Base-by-base conservation (phyloP, 1,284 basidiomycete genomes). In the Gomphus bonarii region DNA sequence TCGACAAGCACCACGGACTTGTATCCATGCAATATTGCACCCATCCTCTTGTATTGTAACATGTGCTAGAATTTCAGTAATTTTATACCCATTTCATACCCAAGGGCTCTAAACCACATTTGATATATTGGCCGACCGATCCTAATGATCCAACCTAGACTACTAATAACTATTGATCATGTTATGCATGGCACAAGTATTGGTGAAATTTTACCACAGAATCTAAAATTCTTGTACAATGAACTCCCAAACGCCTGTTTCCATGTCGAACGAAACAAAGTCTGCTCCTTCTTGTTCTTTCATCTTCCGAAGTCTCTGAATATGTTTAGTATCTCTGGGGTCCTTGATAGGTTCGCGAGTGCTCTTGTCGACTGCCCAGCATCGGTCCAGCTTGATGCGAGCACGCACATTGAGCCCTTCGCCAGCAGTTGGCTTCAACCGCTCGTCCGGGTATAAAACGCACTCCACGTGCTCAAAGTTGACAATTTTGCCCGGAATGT, bases 381-480 rank as follows among this genome's bases (percentile, higher is more conserved):
- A 95, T 47, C 83, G 78, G 61, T 91, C 75, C 36, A 99, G 75
- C 53, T 81, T 78, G 64, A 99, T 84, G 59, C 79, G 77, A 20
- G 95, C 92, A 30, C 80, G 83, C 14, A 95, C 91, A 66, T 99
- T 99, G 59, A 99, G 75, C 12, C 95, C 97, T 36, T 85, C 76
- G 28, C 95, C 94, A 28, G 83, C 77, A 5, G 82, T 78, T 1
- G 90, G 88, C 66, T 93, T 92, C 38, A 63, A 55, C 60, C 73
- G 71, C 67, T 91, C 84, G 52, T 97, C 92, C 2, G 94, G 93
- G 70, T 99, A 99, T 51, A 99, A 93, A 58, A 82, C 85, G 65
- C 91, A 90, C 69, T 97, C 91, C 73, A 91, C 90, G 68, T 92
- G 85, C 59, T 93, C 88, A 67, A 99, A 94, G 54, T 87, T 79